phyloP scores from a whole-genome alignment of 768 basidiomycete genomes.

The Mycena latifolia region DNA sequence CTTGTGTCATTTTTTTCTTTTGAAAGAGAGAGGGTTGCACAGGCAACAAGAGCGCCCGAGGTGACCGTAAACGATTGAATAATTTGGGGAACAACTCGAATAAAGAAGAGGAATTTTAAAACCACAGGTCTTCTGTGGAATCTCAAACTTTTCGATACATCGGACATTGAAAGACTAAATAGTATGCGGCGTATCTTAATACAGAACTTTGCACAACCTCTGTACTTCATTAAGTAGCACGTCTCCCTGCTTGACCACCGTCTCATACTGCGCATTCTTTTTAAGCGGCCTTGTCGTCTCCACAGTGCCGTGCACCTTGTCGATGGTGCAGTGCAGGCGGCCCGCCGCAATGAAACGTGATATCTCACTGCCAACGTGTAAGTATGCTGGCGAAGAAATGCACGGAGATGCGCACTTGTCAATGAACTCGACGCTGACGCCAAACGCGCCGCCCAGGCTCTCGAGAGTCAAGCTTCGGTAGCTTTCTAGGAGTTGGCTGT shows the following conservation, averaged over 20 bases:
- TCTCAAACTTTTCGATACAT: too few species aligned
- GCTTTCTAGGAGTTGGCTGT: constrained; percentile 90
- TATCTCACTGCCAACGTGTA: constrained; percentile 71
- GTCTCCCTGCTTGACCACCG: constrained; percentile 94
- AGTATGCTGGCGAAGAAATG: constrained; percentile 4
- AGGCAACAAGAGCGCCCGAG: too few species aligned
- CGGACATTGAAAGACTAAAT: too few species aligned
- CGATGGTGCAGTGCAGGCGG: constrained; percentile 88
- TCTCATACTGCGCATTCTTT: constrained; percentile 91
- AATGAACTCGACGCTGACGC: constrained; percentile 89
- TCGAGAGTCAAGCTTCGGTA: constrained; percentile 93
- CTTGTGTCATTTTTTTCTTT: too few species aligned
- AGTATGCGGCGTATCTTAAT: too few species aligned
- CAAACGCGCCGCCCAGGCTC: constrained; percentile 88
- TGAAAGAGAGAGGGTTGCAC: too few species aligned
- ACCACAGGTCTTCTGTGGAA: too few species aligned
- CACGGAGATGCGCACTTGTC: constrained; percentile 72
- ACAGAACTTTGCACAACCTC: constrained; percentile 90
- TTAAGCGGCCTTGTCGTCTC: constrained; percentile 82
- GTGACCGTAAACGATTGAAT: too few species aligned
- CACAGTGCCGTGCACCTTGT: constrained; percentile 95
- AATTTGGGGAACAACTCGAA: too few species aligned
- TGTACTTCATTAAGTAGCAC: constrained; percentile 89
- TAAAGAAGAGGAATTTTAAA: too few species aligned
- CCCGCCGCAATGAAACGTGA: constrained; percentile 92